A percentile compares a stretch with the other conserved stretches of the same genome.
These are phyloP conservation scores for Prunus campanulata DNA, from an alignment of 306 rosid species.

Conservation along the genomic window DNA sequence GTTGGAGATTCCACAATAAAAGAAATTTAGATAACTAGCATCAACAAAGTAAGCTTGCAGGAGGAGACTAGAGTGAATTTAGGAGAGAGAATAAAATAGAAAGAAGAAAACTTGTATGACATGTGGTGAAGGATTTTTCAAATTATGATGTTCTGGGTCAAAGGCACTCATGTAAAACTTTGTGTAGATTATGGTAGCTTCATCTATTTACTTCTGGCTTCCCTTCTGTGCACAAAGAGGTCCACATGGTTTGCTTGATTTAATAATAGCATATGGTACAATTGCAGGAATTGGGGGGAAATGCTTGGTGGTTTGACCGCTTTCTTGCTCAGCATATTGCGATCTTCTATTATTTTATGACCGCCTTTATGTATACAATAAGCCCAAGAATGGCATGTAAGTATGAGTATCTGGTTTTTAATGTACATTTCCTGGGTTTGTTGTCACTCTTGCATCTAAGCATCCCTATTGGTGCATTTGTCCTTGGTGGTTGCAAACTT, in stretches of 20 bases:
- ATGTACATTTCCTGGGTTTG: slow-evolving; percentile 6
- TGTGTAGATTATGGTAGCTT: background rate
- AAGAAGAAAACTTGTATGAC: background rate
- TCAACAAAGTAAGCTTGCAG: background rate
- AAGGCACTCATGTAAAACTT: background rate
- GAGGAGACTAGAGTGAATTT: too few species aligned
- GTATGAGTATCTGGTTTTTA: slow-evolving; percentile 33
- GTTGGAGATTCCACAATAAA: background rate
- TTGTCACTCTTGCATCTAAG: background rate
- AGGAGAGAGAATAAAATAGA: background rate
- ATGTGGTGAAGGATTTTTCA: background rate
- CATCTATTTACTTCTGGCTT: background rate
- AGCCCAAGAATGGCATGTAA: slow-evolving; percentile 99
- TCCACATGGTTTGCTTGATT: slow-evolving; percentile 8
- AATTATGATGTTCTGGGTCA: background rate
- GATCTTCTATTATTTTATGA: slow-evolving; percentile 72
- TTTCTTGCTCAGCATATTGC: slow-evolving; percentile 98
- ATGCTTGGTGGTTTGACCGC: slow-evolving; percentile 95
- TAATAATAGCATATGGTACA: slow-evolving; percentile 16
- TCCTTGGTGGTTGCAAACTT: background rate
- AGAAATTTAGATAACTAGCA: background rate
- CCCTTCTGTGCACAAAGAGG: background rate
- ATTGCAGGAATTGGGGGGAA: slow-evolving; percentile 96
- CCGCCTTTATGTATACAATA: slow-evolving; percentile 65
- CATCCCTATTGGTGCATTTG: slow-evolving; percentile 10